Evolutionary conservation across 2,329 filamentous ascomycete species (phyloP).

Genomic region (Aspergillus niger): DNA sequence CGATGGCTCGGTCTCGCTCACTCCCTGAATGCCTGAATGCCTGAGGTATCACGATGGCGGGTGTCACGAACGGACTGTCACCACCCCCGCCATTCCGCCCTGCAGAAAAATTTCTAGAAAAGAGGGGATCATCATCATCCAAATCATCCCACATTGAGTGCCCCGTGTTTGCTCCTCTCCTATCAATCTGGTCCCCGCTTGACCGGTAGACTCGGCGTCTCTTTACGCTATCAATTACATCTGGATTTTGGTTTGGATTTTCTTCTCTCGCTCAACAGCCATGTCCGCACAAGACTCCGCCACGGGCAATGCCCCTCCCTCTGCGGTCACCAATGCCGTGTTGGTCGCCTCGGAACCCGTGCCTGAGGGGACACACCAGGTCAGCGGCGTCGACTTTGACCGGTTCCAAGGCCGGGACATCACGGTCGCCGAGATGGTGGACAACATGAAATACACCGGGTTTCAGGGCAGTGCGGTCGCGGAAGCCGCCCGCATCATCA

Average conservation of each 20-base stretch:
- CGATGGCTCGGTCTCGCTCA: not conserved
- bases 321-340: conserved; percentile 74
- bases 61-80: not conserved
- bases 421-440: conserved; percentile 80
- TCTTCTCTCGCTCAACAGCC: not conserved
- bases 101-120: not conserved
- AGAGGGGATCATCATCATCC: not conserved
- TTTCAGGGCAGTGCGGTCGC: conserved; percentile 80
- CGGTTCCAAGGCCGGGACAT: conserved; percentile 69
- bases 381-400: conserved; percentile 92
- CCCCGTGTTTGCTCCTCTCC: too few relatives aligned
- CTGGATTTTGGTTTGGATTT: not conserved
- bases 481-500: conserved; percentile 87
- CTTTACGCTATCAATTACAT: not conserved
- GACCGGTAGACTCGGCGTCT: not conserved
- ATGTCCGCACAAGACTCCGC: conserved; percentile 15
- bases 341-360: conserved; percentile 81
- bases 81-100: not conserved
- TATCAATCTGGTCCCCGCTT: too few relatives aligned
- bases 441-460: conserved; percentile 82
- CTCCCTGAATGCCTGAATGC: not conserved
- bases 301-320: conserved; percentile 49
- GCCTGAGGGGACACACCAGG: conserved; percentile 67
- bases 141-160: not conserved
- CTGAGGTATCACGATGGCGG: not conserved